These are phyloP conservation scores for Ceratocystis papillata DNA, from an alignment of 2,329 filamentous ascomycete genomes.

Conservation along the genomic window DNA sequence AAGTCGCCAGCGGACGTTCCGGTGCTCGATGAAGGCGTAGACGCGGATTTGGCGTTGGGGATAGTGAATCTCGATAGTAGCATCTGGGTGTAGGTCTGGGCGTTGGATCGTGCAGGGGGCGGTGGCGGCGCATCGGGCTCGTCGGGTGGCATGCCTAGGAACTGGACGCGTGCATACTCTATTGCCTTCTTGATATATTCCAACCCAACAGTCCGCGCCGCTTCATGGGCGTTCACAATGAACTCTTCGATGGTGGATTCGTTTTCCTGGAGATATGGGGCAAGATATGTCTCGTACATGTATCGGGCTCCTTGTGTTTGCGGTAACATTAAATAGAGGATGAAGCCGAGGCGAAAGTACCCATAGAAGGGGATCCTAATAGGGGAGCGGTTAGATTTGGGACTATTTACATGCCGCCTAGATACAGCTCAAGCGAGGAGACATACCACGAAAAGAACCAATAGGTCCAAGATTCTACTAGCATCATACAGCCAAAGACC, in stretches of 20 bases:
- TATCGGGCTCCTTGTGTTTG: conserved; percentile 87
- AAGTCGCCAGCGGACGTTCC: conserved; percentile 51
- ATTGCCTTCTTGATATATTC: conserved; percentile 62
- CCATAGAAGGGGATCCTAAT: conserved; percentile 80
- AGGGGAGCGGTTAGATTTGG: conserved; percentile 12
- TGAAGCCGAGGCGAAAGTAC: conserved; percentile 75
- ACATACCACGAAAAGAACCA: conserved; percentile 73
- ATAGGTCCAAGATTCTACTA: conserved; percentile 76
- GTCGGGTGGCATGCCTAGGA: conserved; percentile 64
- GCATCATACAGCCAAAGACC: conserved; percentile 68
- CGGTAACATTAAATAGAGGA: conserved; percentile 92
- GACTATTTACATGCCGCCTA: background rate
- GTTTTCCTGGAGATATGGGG: conserved; percentile 80
- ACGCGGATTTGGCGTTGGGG: conserved; percentile 35
- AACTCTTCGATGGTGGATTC: conserved; percentile 82
- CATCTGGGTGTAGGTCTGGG: conserved; percentile 56
- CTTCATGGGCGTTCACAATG: conserved; percentile 71
- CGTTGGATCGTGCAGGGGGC: conserved; percentile 34
- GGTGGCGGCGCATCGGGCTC: conserved; percentile 33
- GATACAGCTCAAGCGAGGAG: background rate
- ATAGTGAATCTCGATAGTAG: conserved; percentile 80
- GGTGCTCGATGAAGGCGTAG: conserved; percentile 27
- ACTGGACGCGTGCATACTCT: conserved; percentile 60
- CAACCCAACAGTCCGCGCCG: conserved; percentile 64
- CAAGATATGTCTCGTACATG: conserved; percentile 73